Evolutionary conservation across 768 basidiomycete species (phyloP).

Genomic region (Trametes cinnabarina): DNA sequence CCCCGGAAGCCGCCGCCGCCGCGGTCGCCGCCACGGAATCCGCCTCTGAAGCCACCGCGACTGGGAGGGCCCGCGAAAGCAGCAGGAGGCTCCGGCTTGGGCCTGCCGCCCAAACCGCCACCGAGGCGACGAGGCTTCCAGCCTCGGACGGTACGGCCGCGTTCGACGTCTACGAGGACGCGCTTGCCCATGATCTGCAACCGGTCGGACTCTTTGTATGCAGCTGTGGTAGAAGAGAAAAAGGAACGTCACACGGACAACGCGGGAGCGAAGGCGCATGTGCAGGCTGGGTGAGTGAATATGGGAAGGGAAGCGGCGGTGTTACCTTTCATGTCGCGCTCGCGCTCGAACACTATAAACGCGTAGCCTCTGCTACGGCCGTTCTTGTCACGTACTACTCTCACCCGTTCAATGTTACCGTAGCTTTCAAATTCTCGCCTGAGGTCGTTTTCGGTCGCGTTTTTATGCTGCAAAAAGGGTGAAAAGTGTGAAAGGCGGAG

Average conservation of each 20-base stretch:
- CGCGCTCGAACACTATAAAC: conserved; percentile 96
- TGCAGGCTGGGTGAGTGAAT: conserved; percentile 23
- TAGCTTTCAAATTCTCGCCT: conserved; percentile 94
- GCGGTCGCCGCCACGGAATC: conserved; percentile 33
- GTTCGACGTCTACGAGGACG: conserved; percentile 96
- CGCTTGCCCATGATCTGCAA: conserved; percentile 94
- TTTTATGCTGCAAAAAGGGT: conserved; percentile 68
- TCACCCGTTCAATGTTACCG: conserved; percentile 91
- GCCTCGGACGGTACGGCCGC: conserved; percentile 94
- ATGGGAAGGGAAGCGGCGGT: conserved; percentile 11
- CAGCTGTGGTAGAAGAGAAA: conserved; percentile 47
- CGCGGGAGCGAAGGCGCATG: conserved; percentile 16
- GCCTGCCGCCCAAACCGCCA: conserved; percentile 98
- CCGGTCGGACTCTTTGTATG: conserved; percentile 98
- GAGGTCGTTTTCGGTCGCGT: conserved; percentile 86
- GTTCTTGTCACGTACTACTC: conserved; percentile 91
- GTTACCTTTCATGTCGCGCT: conserved; percentile 98
- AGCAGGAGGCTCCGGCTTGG: conserved; percentile 60
- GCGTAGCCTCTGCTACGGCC: conserved; percentile 88
- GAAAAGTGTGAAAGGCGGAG: neutral
- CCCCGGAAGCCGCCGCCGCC: conserved; percentile 32
- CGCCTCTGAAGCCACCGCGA: conserved; percentile 32
- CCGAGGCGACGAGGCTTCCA: conserved; percentile 98
- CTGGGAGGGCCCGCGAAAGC: conserved; percentile 28
- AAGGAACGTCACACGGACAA: conserved; percentile 19